Percentiles rank a stretch among this genome's conserved stretches.
phyloP scores from a whole-genome alignment of 148 eudicot genomes.

The Silene conica region DNA sequence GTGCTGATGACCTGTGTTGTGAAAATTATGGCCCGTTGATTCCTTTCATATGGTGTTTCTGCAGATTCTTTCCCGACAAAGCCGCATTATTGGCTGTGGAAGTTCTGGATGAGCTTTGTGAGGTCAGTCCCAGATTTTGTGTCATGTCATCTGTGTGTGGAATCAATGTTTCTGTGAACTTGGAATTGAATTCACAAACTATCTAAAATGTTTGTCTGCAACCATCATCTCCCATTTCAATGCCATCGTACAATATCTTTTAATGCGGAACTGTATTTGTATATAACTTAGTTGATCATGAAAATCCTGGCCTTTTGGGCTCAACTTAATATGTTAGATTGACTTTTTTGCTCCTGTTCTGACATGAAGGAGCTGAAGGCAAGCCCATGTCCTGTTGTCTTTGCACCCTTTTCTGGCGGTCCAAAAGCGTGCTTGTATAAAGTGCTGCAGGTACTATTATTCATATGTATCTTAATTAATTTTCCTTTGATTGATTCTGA shows the following conservation, averaged over 20 bases:
- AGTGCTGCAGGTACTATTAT: conserved; percentile 70
- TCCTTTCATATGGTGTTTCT: conserved; percentile 16
- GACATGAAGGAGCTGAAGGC: conserved; percentile 63
- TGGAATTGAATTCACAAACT: neutral
- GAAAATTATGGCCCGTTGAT: neutral
- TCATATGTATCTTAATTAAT: neutral
- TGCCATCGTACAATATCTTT: neutral
- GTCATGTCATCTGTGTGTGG: neutral
- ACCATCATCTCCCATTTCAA: neutral
- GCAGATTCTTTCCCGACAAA: conserved; percentile 89
- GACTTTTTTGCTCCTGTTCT: conserved; percentile 16
- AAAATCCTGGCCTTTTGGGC: neutral
- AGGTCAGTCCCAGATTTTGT: conserved; percentile 38
- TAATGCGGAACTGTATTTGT: neutral
- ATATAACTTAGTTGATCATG: neutral
- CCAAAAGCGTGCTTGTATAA: conserved; percentile 96
- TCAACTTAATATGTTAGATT: conserved; percentile 10
- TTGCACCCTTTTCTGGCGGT: conserved; percentile 93
- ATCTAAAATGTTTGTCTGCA: neutral
- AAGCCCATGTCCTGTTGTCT: conserved; percentile 74
- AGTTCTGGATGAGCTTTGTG: conserved; percentile 66
- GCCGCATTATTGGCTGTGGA: conserved; percentile 62
- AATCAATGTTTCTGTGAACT: neutral
- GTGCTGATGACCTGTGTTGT: neutral
- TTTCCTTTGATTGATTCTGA: neutral